Evolutionary conservation across 1,284 basidiomycete species (phyloP).

Genomic region (Naganishia sp.): DNA sequence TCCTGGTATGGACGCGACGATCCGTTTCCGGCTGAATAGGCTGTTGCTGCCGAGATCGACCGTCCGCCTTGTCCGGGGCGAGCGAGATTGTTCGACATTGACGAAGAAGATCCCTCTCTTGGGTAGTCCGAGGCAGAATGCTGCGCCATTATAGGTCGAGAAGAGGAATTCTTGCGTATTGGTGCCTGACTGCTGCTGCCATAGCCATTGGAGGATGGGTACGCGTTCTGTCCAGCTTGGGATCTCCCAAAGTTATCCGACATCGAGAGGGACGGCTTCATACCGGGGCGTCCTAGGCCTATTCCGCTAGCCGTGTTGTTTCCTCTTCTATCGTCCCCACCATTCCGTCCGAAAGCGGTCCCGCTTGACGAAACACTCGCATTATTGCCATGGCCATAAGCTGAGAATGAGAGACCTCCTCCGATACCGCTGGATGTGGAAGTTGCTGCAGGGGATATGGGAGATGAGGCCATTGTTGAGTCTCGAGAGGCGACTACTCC

Average conservation of each 20-base stretch:
- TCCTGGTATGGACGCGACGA: slow-evolving; percentile 11
- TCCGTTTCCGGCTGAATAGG: not conserved
- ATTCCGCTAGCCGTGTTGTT: slow-evolving; percentile 7
- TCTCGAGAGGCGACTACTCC: not conserved
- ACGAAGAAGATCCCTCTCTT: not conserved
- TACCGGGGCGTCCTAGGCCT: slow-evolving; percentile 10
- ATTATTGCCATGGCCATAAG: slow-evolving; percentile 13
- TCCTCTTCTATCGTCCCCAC: slow-evolving; percentile 12
- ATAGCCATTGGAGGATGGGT: slow-evolving; percentile 5
- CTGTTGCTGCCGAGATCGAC: slow-evolving; percentile 3
- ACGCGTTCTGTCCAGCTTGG: slow-evolving; percentile 9
- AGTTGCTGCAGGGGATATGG: slow-evolving; percentile 16
- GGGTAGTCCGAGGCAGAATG: slow-evolving; percentile 19
- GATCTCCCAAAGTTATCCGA: slow-evolving; percentile 11
- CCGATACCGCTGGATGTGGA: slow-evolving; percentile 21
- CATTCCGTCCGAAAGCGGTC: not conserved
- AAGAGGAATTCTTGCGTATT: not conserved
- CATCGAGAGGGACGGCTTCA: slow-evolving; percentile 2
- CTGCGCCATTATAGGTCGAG: slow-evolving; percentile 14
- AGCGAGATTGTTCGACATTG: not conserved
- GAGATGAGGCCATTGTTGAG: slow-evolving; percentile 12
- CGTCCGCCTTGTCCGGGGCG: slow-evolving; percentile 8
- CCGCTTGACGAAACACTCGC: not conserved
- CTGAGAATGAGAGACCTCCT: slow-evolving; percentile 20
- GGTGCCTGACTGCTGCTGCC: slow-evolving; percentile 3